Conservation (phyloP, 768 basidiomycete species). For the Hericium erinaceus region DNA sequence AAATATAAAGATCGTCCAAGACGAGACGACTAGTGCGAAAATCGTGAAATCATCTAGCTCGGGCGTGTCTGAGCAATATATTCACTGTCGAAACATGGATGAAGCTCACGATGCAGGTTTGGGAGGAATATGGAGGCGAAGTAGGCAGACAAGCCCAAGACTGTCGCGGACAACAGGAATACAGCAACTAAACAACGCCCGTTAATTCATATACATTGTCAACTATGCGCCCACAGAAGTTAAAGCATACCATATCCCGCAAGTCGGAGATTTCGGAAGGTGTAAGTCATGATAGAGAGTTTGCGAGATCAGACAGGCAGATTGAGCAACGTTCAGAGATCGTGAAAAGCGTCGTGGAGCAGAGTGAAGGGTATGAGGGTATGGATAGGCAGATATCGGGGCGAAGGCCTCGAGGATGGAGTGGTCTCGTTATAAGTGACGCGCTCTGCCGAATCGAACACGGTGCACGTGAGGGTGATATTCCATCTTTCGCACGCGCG, state of each 20-base stretch:
- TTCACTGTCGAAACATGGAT: too few species aligned
- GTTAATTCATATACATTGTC: too few species aligned
- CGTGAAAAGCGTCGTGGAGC: not conserved
- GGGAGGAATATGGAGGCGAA: conserved; percentile 64
- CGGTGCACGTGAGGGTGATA: not conserved
- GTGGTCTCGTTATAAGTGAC: not conserved
- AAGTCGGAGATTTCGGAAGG: conserved; percentile 25
- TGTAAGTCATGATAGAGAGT: conserved; percentile 20
- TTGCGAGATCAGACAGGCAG: not conserved
- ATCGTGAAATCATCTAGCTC: conserved; percentile 14
- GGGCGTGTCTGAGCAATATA: not conserved
- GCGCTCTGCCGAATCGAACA: not conserved
- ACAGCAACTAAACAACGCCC: conserved; percentile 22
- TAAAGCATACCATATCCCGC: conserved; percentile 20
- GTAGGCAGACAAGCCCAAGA: conserved; percentile 61
- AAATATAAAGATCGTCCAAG: conserved; percentile 14
- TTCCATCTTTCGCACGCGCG: not conserved
- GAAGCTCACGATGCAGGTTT: conserved; percentile 43
- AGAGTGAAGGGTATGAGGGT: not conserved
- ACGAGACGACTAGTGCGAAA: conserved; percentile 10
- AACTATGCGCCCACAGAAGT: too few species aligned
- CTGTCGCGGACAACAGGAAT: conserved; percentile 34
- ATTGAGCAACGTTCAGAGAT: not conserved
- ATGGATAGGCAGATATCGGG: not conserved
- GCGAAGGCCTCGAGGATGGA: not conserved